phyloP scores from a whole-genome alignment of 805 yeast genomes.

The Barnettozyma populi region DNA sequence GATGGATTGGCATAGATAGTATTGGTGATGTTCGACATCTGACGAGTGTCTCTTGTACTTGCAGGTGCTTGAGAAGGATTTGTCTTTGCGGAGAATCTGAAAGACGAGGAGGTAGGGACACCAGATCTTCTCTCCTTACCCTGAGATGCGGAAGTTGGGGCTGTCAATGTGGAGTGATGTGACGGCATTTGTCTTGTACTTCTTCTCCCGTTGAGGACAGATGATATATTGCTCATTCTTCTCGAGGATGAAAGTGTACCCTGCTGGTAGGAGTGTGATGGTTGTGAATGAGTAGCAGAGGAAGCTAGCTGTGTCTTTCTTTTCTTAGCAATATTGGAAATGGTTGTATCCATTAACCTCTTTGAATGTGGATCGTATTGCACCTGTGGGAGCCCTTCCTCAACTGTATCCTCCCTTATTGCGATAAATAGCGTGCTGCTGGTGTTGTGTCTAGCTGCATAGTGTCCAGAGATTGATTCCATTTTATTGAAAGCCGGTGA shows the following conservation, averaged over 20 bases:
- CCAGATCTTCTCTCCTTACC: slow-evolving; percentile 2
- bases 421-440: slow-evolving; percentile 9
- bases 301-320: slow-evolving; percentile 19
- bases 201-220: slow-evolving; percentile 3
- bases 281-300: slow-evolving; percentile 9
- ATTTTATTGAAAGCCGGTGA: slow-evolving; percentile 25
- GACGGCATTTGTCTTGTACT: neutral
- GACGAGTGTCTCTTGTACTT: neutral
- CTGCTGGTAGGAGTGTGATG: neutral
- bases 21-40: slow-evolving; percentile 12
- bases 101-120: slow-evolving; percentile 5
- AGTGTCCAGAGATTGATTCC: slow-evolving; percentile 31
- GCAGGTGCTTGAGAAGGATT: neutral
- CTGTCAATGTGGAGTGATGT: neutral
- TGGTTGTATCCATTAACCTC: slow-evolving; percentile 13
- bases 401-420: slow-evolving; percentile 21
- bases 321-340: slow-evolving; percentile 21
- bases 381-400: slow-evolving; percentile 2
- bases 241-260: slow-evolving; percentile 9
- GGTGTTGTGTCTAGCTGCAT: slow-evolving; percentile 18
- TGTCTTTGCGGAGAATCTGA: slow-evolving; percentile 2
- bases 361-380: slow-evolving; percentile 22
- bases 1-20: neutral
- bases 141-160: neutral
- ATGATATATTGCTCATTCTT: slow-evolving; percentile 10